Evolutionary conservation across 2,329 filamentous ascomycete species (phyloP), one percentile per base, ranked within the genome.

Genomic region (Arthrobotrys conoides): DNA sequence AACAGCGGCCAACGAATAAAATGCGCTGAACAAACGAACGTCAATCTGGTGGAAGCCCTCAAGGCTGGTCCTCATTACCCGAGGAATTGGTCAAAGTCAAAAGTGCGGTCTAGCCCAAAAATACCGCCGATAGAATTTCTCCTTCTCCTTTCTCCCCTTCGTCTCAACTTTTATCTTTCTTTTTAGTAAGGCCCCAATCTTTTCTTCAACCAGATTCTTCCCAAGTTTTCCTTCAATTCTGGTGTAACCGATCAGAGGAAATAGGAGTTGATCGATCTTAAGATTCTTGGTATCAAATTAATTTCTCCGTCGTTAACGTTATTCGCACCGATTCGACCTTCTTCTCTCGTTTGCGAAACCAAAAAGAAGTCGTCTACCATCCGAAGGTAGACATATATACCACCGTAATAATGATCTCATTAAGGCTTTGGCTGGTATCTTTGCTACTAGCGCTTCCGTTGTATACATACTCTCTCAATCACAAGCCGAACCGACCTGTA

Each of bases 401-500:
- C 72, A 65, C 65, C 61, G 67, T 69, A 77, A 61, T 27, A 30
- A 77, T 77, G 73, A 77, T 77, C 49, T 77, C 73, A 27, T 24
- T 77, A 18, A 71, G 73, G 22, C 41, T 71, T 22, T 77, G 67
- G 67, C 49, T 77, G n/a, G 27, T 77, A 46, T 71, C 73, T 61
- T 27, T 77, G 27, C 67, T 77, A 5, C 67, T 77, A 12, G 66
- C 61, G 20, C 73, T 77, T 44, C 73, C 73, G 20, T 68, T 77
- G 27, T 77, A 77, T 20, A 57, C 73, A 55, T 77, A 71, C 22
- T 77, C 73, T 33, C 63, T 77, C 41, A 68, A 71, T 22, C 68
- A 77, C n/a, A 63, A 44, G 41, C 73, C 73, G 41, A 71, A 71
- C 27, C 36, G 53, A 27, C 73, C 67, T 8, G 67, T 33, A 9